Base-by-base conservation (phyloP, 2,329 filamentous ascomycete genomes). In the Bisporella sp. region DNA sequence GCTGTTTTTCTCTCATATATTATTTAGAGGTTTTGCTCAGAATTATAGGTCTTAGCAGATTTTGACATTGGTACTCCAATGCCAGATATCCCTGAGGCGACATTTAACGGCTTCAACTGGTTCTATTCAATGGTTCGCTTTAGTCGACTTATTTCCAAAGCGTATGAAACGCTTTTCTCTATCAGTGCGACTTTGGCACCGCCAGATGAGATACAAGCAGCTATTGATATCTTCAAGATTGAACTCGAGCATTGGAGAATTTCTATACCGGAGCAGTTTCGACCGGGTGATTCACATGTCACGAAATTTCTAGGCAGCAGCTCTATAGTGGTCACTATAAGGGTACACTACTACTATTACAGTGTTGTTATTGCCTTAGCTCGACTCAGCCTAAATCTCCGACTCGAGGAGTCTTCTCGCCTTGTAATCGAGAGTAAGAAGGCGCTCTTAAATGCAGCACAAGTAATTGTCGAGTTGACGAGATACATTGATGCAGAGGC, bases 41-140 rank as follows among this genome's bases (percentile, higher is more conserved):
- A 28, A 12, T 29, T 8, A n/a, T 41, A 70, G 66, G 52, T 62
- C 1, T 60, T 72, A 33, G 49, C 58, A n/a, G 69, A 70, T 50
- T 61, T 58, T 5, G 69, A 71, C 44, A 67, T 71, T 46, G 64
- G 65, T 9, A 68, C 61, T 44, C 60, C 64, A 0, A 61, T 71
- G 13, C 68, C 68, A 4, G 42, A 54, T 9, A 52, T 59, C 11
- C 66, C 66, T 1, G 66, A 68, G 33, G 58, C 67, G 4, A 31
- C 58, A 5, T 60, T 69, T 41, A 61, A 58, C 13, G 59, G 55
- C 5, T 68, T 64, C 45, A 62, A 71, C 54, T 71, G 66, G 65
- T 65, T 71, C 31, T 45, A 67, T 1, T 52, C 61, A 4, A 61
- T 61, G 21, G 58, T 64, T 21, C 60, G 64, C 4, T 60, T 68